Conservation (phyloP, 495 filamentous ascomycete species). For the Xylaria curta region DNA sequence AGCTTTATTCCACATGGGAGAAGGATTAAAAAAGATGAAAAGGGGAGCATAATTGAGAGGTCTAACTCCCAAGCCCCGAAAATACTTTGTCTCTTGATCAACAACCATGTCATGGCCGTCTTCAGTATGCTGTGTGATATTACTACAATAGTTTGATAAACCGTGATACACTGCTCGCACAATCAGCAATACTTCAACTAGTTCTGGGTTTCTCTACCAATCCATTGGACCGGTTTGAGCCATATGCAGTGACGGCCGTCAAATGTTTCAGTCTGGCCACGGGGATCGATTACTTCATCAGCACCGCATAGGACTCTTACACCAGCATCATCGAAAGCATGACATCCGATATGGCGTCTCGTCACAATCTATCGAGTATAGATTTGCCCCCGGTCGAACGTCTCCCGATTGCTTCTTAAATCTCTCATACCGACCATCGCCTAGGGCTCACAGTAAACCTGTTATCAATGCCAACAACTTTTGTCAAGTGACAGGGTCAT, state of each 20-base stretch:
- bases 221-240: not conserved
- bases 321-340: not conserved
- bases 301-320: not conserved
- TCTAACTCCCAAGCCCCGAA: not conserved
- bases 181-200: not conserved
- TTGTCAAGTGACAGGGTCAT: not conserved
- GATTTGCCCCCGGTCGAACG: not conserved
- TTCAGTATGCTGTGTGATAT: not conserved
- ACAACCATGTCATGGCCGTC: not conserved
- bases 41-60: not conserved
- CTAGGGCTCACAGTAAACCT: not conserved
- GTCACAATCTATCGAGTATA: not conserved
- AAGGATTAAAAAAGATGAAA: not conserved
- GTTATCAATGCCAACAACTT: not conserved
- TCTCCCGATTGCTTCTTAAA: not conserved
- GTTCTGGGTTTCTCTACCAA: not conserved
- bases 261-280: constrained; percentile 1
- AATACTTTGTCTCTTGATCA: not conserved
- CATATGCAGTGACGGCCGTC: not conserved
- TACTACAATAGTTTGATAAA: not conserved
- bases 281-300: too few species aligned
- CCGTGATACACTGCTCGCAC: not conserved
- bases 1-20: not conserved
- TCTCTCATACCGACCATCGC: not conserved
- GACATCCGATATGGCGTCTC: not conserved